Evolutionary conservation across 176 grass and related monocot species (phyloP).

Genomic region (Hyparrhenia diplandra): DNA sequence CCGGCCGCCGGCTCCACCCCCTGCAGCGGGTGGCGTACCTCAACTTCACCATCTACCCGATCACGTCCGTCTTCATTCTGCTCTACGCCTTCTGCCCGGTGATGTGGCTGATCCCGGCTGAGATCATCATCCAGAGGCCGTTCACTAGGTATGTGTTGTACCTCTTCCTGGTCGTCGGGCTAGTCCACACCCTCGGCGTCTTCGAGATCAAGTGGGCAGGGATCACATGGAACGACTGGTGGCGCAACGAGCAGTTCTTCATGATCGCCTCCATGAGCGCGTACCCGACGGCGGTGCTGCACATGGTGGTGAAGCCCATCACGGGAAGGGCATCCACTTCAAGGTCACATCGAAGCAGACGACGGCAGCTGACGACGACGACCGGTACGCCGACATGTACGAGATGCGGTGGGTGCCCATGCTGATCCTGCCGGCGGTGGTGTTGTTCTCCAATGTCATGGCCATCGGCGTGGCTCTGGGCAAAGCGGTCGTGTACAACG

Average conservation of each 20-base stretch:
- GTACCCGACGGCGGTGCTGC: slow-evolving; percentile 20
- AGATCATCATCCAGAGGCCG: slow-evolving; percentile 28
- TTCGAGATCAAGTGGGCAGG: slow-evolving; percentile 32
- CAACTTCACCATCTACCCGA: slow-evolving; percentile 29
- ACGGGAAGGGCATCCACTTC: slow-evolving; percentile 2
- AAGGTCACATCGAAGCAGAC: slow-evolving; percentile 17
- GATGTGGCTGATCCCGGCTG: slow-evolving; percentile 32
- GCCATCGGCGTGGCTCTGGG: slow-evolving; percentile 13
- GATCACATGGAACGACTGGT: slow-evolving; percentile 25
- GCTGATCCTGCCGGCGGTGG: not conserved
- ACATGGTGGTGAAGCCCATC: slow-evolving; percentile 32
- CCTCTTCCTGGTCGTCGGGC: not conserved
- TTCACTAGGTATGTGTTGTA: slow-evolving; percentile 10
- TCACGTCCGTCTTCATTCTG: slow-evolving; percentile 28
- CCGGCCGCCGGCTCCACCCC: not conserved
- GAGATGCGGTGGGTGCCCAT: not conserved
- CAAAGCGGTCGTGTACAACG: not conserved
- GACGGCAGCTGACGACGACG: not conserved
- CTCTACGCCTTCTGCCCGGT: slow-evolving; percentile 24
- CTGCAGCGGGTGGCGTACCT: slow-evolving; percentile 25
- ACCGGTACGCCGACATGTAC: slow-evolving; percentile 12
- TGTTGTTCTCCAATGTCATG: not conserved
- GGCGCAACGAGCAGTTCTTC: slow-evolving; percentile 43
- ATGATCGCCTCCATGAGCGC: slow-evolving; percentile 25
- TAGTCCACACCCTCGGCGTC: slow-evolving; percentile 15